phyloP scores from a whole-genome alignment of 352 stramenopile species.

The Pythium scleroteichum region DNA sequence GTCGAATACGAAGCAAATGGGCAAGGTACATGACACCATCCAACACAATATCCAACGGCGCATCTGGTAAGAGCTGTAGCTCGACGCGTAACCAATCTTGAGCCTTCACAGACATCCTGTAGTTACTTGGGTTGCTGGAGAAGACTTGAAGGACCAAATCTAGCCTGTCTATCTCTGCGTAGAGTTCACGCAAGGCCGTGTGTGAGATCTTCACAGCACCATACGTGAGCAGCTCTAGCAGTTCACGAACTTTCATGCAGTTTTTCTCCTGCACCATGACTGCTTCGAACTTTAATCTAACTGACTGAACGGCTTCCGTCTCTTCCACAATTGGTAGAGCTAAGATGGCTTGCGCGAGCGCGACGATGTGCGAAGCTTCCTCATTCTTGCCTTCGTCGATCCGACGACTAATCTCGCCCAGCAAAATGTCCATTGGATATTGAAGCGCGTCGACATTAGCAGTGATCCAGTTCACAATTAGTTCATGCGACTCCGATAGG shows the following conservation, averaged over 20 bases:
- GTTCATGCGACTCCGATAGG: slow-evolving; percentile 35
- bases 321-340: slow-evolving; percentile 33
- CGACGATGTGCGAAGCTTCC: slow-evolving; percentile 29
- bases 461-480: slow-evolving; percentile 56
- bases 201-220: slow-evolving; percentile 48
- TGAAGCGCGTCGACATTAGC: slow-evolving; percentile 44
- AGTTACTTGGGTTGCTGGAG: slow-evolving; percentile 65
- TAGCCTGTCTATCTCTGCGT: slow-evolving; percentile 30
- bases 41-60: slow-evolving; percentile 31
- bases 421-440: slow-evolving; percentile 45
- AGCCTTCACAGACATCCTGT: slow-evolving; percentile 45
- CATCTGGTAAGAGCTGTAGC: slow-evolving; percentile 12
- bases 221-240: slow-evolving; percentile 62
- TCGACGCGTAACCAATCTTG: slow-evolving; percentile 41
- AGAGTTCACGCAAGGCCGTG: slow-evolving; percentile 26
- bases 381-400: slow-evolving; percentile 31
- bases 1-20: slow-evolving; percentile 45
- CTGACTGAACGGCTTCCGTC: not conserved
- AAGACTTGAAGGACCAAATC: slow-evolving; percentile 56
- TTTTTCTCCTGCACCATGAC: slow-evolving; percentile 14
- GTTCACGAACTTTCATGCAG: slow-evolving; percentile 23
- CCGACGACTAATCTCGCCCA: slow-evolving; percentile 34
- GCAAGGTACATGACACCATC: slow-evolving; percentile 54
- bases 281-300: slow-evolving; percentile 10
- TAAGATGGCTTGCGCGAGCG: slow-evolving; percentile 29